Percentiles rank a stretch among this genome's conserved stretches.
Evolutionary conservation across 2,329 filamentous ascomycete genomes (phyloP).

Genomic region (Xylariaceae sp.): DNA sequence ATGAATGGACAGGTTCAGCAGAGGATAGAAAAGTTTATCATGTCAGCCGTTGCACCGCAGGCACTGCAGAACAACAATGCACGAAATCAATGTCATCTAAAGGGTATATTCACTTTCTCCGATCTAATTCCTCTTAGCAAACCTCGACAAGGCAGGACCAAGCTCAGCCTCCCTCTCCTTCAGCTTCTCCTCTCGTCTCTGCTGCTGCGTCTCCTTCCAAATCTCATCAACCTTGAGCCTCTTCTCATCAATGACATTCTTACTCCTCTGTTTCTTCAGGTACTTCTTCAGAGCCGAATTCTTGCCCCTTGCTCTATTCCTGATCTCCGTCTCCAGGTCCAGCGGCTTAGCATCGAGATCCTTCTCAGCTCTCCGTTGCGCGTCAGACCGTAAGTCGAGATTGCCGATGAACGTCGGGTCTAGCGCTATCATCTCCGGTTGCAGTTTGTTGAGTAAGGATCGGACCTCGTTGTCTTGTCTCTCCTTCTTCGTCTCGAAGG

Average conservation of each 20-base stretch:
- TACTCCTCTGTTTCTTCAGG: conserved; percentile 83
- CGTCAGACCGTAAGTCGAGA: conserved; percentile 74
- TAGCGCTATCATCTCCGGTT: conserved; percentile 94
- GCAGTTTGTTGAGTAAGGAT: conserved; percentile 84
- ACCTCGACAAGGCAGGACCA: conserved; percentile 81
- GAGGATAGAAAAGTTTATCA: too few species aligned
- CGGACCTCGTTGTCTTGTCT: conserved; percentile 90
- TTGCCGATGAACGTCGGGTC: conserved; percentile 90
- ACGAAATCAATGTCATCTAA: too few species aligned
- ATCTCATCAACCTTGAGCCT: conserved; percentile 80
- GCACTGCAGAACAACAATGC: too few species aligned
- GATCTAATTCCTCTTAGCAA: conserved; percentile 65
- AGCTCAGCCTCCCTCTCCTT: conserved; percentile 67
- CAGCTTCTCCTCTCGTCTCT: conserved; percentile 59
- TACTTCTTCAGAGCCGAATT: conserved; percentile 87
- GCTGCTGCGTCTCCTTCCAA: conserved; percentile 62
- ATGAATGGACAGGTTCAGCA: too few species aligned
- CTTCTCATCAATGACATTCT: conserved; percentile 96
- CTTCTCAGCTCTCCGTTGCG: conserved; percentile 71
- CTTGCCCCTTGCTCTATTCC: conserved; percentile 80
- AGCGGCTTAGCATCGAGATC: conserved; percentile 69
- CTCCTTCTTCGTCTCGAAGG: conserved; percentile 90
- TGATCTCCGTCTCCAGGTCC: conserved; percentile 57
- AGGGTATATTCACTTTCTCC: conserved; percentile 10
- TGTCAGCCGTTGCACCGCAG: too few species aligned